Conservation (phyloP, 495 filamentous ascomycete species). For the Hypoxylon fuscum region DNA sequence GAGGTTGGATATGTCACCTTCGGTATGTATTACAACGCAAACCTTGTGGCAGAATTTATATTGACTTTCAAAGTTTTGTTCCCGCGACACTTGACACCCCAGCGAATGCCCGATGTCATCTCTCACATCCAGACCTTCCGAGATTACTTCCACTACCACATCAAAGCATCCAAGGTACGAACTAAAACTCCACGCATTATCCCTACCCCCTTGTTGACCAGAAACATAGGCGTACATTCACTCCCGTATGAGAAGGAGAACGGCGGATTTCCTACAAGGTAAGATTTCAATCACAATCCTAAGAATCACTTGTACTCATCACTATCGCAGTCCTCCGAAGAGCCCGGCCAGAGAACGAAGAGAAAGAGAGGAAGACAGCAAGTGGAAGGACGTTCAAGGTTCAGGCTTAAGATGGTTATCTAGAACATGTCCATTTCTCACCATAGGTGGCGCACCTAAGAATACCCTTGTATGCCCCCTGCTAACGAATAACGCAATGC, state of each 20-base stretch:
- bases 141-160: conserved; percentile 99
- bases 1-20: conserved; percentile 98
- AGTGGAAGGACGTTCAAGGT: conserved; percentile 94
- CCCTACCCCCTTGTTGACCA: conserved; percentile 13
- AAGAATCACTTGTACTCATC: conserved; percentile 28
- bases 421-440: not conserved
- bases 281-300: conserved; percentile 44
- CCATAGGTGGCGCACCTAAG: not conserved
- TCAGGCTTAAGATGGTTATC: conserved; percentile 37
- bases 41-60: not conserved
- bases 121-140: conserved; percentile 99
- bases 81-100: conserved; percentile 88
- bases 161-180: conserved; percentile 93
- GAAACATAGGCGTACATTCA: conserved; percentile 88
- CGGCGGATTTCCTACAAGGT: conserved; percentile 98
- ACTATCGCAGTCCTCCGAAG: conserved; percentile 76
- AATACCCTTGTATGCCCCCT: conserved; percentile 8
- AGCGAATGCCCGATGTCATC: conserved; percentile 92
- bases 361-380: conserved; percentile 97
- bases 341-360: conserved; percentile 92
- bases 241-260: conserved; percentile 94
- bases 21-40: conserved; percentile 64
- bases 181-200: not conserved
- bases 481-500: conserved; percentile 22
- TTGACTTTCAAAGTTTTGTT: conserved; percentile 77